Percentiles rank a stretch among this genome's conserved stretches.
Evolutionary conservation across 2,329 filamentous ascomycete species (phyloP).

Genomic region (Metarhizium guizhouense): DNA sequence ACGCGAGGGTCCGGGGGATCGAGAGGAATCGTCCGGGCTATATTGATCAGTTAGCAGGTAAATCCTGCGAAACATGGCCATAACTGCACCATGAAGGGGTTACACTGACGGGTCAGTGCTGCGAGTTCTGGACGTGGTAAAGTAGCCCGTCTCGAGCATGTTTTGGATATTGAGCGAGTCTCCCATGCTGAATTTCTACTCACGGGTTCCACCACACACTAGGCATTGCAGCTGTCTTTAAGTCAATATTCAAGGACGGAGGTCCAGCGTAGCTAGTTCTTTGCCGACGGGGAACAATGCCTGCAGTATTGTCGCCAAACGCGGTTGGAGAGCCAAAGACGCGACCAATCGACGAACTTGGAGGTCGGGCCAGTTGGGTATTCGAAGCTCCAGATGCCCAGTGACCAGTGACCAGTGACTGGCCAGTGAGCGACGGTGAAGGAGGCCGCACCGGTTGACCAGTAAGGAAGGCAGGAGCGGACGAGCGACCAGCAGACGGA

Average conservation of each 20-base stretch:
- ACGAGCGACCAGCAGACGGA: background rate
- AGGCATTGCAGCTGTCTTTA: constrained; percentile 14
- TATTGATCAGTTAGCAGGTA: background rate
- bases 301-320: background rate
- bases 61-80: background rate
- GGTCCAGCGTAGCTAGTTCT: background rate
- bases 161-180: constrained; percentile 35
- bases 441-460: background rate
- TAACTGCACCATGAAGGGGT: background rate
- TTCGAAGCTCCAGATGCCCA: too few relatives aligned
- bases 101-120: constrained; percentile 18
- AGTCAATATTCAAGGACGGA: background rate
- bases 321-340: background rate
- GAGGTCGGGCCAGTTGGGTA: too few relatives aligned
- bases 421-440: background rate
- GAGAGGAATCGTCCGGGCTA: constrained; percentile 8
- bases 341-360: too few relatives aligned
- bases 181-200: constrained; percentile 27
- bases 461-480: background rate
- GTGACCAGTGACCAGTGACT: too few relatives aligned
- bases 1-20: constrained; percentile 10
- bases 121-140: constrained; percentile 36
- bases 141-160: constrained; percentile 41
- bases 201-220: constrained; percentile 6
- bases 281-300: background rate